A percentile compares a stretch with the other conserved stretches of the same genome.
These are phyloP conservation scores for Fusarium odoratissimum DNA, from an alignment of 2,329 filamentous ascomycete genomes.

Conservation along the genomic window DNA sequence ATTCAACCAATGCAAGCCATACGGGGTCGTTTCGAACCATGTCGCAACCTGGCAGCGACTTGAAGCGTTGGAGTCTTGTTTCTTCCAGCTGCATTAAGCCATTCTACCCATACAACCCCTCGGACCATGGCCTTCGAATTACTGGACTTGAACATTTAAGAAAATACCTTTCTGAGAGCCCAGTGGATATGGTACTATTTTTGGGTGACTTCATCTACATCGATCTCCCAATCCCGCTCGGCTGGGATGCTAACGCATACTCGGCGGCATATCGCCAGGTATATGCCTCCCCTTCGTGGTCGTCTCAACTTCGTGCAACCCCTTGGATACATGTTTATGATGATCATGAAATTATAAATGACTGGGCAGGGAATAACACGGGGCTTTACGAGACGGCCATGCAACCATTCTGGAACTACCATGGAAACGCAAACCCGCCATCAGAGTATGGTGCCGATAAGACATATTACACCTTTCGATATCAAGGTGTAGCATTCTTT, in stretches of 20 bases:
- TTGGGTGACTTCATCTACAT: background rate
- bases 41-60: fast-evolving
- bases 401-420: background rate
- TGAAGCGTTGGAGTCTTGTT: background rate
- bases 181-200: background rate
- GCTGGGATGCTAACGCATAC: background rate
- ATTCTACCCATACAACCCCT: background rate
- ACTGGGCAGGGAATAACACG: background rate
- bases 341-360: background rate
- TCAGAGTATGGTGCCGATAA: background rate
- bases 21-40: background rate
- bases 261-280: background rate
- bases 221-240: background rate
- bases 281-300: background rate
- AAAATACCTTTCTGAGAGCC: fast-evolving
- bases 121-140: background rate
- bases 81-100: background rate
- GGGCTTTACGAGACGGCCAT: background rate
- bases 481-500: background rate
- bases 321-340: background rate
- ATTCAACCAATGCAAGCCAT: background rate
- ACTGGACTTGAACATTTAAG: background rate
- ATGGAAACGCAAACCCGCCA: background rate
- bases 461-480: background rate
- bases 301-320: background rate